phyloP scores from a whole-genome alignment of 2,329 filamentous ascomycete genomes.

The Phyllosticta paracitricarpa region DNA sequence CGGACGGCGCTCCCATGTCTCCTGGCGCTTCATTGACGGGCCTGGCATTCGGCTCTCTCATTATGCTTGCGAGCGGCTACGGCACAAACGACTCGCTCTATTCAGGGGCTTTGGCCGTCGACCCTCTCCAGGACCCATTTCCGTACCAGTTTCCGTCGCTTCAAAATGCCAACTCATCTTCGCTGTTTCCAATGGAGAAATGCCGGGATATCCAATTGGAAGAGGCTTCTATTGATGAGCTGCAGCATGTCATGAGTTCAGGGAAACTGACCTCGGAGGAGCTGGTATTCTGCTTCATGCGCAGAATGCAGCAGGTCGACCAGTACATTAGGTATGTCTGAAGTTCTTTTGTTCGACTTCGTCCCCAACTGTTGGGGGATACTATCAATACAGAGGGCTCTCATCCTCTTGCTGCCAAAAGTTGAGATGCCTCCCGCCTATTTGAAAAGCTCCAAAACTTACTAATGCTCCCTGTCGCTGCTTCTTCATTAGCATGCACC shows the following conservation, averaged over 20 bases:
- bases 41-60: background rate
- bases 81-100: background rate
- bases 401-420: no score
- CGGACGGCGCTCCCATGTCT: background rate
- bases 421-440: no score
- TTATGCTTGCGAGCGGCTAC: background rate
- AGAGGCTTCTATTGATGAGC: slow-evolving; percentile 59
- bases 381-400: no score
- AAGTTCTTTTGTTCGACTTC: background rate
- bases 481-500: no score
- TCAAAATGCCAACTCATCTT: background rate
- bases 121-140: slow-evolving; percentile 17
- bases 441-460: no score
- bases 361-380: background rate
- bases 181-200: slow-evolving; percentile 50
- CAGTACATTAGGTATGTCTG: slow-evolving; percentile 12
- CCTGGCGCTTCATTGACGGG: background rate
- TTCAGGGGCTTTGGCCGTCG: background rate
- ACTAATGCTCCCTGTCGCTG: no score
- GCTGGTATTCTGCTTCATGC: slow-evolving; percentile 35
- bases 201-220: slow-evolving; percentile 54
- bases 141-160: slow-evolving; percentile 26
- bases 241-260: slow-evolving; percentile 49
- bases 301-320: slow-evolving; percentile 51
- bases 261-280: slow-evolving; percentile 41